A percentile compares a stretch with the other conserved stretches of the same genome.
phyloP scores from a whole-genome alignment of 2,329 filamentous ascomycete species.

The Claviceps purpurea region DNA sequence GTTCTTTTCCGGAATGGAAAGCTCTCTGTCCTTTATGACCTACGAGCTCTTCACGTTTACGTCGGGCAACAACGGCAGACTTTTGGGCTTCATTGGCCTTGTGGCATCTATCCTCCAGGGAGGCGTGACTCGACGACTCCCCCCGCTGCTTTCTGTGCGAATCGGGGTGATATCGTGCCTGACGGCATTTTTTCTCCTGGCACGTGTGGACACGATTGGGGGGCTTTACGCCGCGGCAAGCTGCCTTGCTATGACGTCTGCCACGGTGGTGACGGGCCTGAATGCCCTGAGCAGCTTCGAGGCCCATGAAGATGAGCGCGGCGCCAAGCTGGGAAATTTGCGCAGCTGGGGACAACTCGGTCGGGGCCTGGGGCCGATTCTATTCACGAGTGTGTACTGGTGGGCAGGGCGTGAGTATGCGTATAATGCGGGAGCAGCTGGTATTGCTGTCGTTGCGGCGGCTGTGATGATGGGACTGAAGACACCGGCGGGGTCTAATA shows the following conservation, averaged over 20 bases:
- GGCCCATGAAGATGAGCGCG: constrained; percentile 64
- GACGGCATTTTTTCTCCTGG: constrained; percentile 66
- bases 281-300: constrained; percentile 90
- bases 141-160: constrained; percentile 68
- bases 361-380: constrained; percentile 68
- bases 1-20: constrained; percentile 97
- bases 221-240: constrained; percentile 73
- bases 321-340: constrained; percentile 74
- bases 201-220: constrained; percentile 50
- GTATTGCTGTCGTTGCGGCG: constrained; percentile 61
- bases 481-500: constrained; percentile 33
- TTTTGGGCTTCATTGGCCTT: constrained; percentile 84
- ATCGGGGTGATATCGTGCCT: constrained; percentile 68
- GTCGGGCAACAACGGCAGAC: constrained; percentile 65
- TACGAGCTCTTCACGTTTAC: constrained; percentile 82
- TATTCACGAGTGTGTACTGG: constrained; percentile 96
- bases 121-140: constrained; percentile 72
- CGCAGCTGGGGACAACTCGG: constrained; percentile 77
- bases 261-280: constrained; percentile 85
- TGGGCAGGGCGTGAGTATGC: constrained; percentile 86
- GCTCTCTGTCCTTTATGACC: constrained; percentile 93
- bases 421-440: constrained; percentile 66
- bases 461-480: constrained; percentile 61
- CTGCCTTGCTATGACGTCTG: constrained; percentile 76
- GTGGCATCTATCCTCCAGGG: constrained; percentile 88